A percentile compares a stretch with the other conserved stretches of the same genome.
Evolutionary conservation across 2,329 filamentous ascomycete genomes (phyloP).

Genomic region (Bipolaris cookei): DNA sequence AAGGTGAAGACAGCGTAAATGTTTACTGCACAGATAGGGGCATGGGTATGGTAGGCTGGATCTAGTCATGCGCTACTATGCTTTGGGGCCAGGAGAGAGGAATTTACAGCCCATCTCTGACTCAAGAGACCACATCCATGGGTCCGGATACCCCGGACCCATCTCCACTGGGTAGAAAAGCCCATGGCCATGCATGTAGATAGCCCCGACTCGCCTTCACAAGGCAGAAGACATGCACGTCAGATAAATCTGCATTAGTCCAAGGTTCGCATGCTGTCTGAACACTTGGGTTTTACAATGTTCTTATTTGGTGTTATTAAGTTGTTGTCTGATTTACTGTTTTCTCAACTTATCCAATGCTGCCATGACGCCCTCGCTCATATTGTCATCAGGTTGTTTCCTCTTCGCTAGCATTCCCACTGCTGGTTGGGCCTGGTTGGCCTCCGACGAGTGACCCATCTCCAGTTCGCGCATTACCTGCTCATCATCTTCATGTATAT

Average conservation of each 20-base stretch:
- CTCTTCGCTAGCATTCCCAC: slow-evolving; percentile 38
- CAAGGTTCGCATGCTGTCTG: neutral
- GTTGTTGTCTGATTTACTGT: slow-evolving; percentile 21
- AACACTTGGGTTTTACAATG: neutral
- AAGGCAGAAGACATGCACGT: neutral
- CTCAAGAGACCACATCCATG: slow-evolving; percentile 6
- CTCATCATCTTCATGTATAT: slow-evolving; percentile 53
- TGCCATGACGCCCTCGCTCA: slow-evolving; percentile 65
- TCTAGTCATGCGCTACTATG: neutral
- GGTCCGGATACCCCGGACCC: neutral
- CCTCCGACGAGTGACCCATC: slow-evolving; percentile 16
- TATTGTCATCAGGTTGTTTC: slow-evolving; percentile 51
- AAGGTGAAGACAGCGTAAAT: neutral
- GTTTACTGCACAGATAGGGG: slow-evolving; percentile 7
- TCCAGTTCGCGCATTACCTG: slow-evolving; percentile 52
- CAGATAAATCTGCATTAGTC: neutral
- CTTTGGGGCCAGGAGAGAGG: neutral
- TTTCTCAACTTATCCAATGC: slow-evolving; percentile 63
- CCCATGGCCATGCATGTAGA: neutral
- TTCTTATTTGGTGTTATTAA: neutral
- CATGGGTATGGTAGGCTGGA: slow-evolving; percentile 1
- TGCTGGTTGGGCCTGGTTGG: slow-evolving; percentile 28
- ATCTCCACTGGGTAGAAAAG: neutral
- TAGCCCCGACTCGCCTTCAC: neutral
- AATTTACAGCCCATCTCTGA: slow-evolving; percentile 8